Conservation (phyloP, 495 filamentous ascomycete genomes). For the Aspergillus biplanus region DNA sequence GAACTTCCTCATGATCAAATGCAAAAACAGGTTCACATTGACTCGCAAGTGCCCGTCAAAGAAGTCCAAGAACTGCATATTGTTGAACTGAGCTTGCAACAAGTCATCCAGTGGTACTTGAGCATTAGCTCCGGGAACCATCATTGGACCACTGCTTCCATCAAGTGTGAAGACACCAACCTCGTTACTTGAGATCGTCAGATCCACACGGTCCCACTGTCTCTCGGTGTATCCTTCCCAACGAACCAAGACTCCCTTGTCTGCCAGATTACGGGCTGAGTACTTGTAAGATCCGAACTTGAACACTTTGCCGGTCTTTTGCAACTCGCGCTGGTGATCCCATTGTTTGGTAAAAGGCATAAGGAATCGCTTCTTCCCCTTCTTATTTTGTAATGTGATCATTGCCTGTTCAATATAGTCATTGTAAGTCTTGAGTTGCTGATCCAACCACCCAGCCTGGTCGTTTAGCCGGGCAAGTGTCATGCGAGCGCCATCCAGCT, state of each 20-base stretch:
- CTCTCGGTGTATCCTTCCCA: constrained; percentile 85
- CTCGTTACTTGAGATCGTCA: constrained; percentile 92
- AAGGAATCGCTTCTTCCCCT: constrained; percentile 92
- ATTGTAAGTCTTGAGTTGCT: constrained; percentile 95
- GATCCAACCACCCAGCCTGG: constrained; percentile 90
- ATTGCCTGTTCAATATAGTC: constrained; percentile 99
- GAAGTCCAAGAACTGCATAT: constrained; percentile 89
- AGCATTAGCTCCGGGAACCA: constrained; percentile 91
- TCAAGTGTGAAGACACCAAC: constrained; percentile 95
- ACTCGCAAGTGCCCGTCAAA: constrained; percentile 87
- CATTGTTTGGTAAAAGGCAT: constrained; percentile 98
- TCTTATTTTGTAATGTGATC: constrained; percentile 97
- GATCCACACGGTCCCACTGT: constrained; percentile 88
- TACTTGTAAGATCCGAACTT: constrained; percentile 99
- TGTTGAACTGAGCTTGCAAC: constrained; percentile 95
- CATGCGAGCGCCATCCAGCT: constrained; percentile 83
- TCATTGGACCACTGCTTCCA: constrained; percentile 88
- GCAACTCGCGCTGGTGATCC: constrained; percentile 94
- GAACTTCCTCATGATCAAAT: constrained; percentile 97
- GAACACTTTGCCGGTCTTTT: constrained; percentile 86
- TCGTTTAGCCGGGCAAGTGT: constrained; percentile 86
- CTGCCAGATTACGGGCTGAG: constrained; percentile 81
- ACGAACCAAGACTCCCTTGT: constrained; percentile 89
- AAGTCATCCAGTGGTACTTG: constrained; percentile 91
- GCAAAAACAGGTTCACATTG: constrained; percentile 94